Evolutionary conservation across 306 rosid genomes (phyloP).

Genomic region (Mucuna pruriens): DNA sequence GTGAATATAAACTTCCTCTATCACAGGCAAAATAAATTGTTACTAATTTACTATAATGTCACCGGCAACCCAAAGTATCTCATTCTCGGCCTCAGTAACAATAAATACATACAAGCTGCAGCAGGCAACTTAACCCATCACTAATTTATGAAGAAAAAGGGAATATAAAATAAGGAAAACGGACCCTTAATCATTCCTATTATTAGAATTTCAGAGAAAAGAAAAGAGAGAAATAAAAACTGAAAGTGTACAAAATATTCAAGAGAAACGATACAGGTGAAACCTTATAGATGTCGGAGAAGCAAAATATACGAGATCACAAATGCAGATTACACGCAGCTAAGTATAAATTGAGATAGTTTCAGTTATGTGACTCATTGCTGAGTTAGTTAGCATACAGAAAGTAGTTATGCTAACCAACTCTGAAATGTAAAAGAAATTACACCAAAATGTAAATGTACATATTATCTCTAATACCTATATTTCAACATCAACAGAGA

Average conservation of each 20-base stretch:
- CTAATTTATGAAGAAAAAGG: constrained; percentile 4
- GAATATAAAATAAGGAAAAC: neutral
- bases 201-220: too few species aligned
- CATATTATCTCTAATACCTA: too few species aligned
- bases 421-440: too few species aligned
- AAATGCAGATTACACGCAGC: too few species aligned
- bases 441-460: too few species aligned
- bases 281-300: too few species aligned
- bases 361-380: too few species aligned
- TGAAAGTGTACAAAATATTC: too few species aligned
- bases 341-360: neutral
- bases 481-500: constrained; percentile 22
- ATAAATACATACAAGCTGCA: constrained; percentile 11
- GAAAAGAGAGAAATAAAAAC: too few species aligned
- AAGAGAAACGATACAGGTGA: too few species aligned
- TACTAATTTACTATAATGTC: constrained; percentile 18
- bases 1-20: constrained; percentile 18
- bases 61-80: constrained; percentile 2
- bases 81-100: constrained; percentile 15
- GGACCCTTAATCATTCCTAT: constrained; percentile 19
- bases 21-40: neutral
- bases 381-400: too few species aligned
- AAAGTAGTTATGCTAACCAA: too few species aligned
- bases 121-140: constrained; percentile 23
- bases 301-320: neutral